Evolutionary conservation across 2,329 filamentous ascomycete species (phyloP).

Genomic region (Epichloe glyceriae): DNA sequence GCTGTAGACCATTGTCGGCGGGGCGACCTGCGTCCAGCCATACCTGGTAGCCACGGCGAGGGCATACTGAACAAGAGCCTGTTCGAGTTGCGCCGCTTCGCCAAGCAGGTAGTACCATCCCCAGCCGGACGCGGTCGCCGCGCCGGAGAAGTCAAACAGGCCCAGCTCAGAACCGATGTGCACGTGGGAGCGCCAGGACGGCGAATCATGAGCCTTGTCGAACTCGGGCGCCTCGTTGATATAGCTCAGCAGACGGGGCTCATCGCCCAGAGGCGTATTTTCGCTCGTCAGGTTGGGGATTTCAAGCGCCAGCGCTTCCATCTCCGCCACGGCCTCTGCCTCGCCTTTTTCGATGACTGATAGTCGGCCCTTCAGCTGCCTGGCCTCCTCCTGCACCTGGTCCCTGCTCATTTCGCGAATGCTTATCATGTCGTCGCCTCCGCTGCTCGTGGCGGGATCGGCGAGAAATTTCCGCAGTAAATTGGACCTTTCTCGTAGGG

Average conservation of each 20-base stretch:
- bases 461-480: slow-evolving; percentile 41
- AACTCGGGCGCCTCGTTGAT: slow-evolving; percentile 57
- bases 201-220: slow-evolving; percentile 14
- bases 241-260: slow-evolving; percentile 55
- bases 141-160: slow-evolving; percentile 78
- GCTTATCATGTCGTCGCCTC: slow-evolving; percentile 27
- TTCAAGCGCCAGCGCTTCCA: slow-evolving; percentile 60
- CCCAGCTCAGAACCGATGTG: slow-evolving; percentile 77
- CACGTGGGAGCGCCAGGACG: slow-evolving; percentile 61
- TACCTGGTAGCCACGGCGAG: slow-evolving; percentile 56
- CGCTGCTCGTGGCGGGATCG: slow-evolving; percentile 34
- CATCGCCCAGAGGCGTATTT: slow-evolving; percentile 57
- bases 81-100: slow-evolving; percentile 85
- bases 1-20: slow-evolving; percentile 81
- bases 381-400: slow-evolving; percentile 49
- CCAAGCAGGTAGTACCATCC: slow-evolving; percentile 96
- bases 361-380: slow-evolving; percentile 49
- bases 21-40: slow-evolving; percentile 71
- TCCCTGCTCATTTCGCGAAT: slow-evolving; percentile 29
- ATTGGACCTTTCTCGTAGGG: slow-evolving; percentile 55
- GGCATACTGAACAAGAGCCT: slow-evolving; percentile 81
- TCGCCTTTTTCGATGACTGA: slow-evolving; percentile 48
- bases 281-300: slow-evolving; percentile 78
- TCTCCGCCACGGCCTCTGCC: slow-evolving; percentile 45
- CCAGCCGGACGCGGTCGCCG: slow-evolving; percentile 78